These are phyloP conservation scores for Pythium coloratum DNA, from an alignment of 352 stramenopile genomes.

Conservation along the genomic window DNA sequence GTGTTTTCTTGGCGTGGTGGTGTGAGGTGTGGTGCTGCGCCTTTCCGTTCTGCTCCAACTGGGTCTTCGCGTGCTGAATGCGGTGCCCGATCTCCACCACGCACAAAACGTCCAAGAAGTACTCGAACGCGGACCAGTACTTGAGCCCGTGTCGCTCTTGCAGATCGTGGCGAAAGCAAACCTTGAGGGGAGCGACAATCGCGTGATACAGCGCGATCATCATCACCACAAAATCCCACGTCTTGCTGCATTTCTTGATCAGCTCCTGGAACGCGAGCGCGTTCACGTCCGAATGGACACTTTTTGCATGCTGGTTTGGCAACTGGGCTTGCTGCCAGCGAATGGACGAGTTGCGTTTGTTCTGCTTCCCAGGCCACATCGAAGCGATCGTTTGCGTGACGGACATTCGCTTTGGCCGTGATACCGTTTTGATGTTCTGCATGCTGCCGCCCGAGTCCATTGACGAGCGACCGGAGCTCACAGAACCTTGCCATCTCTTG, in stretches of 20 bases:
- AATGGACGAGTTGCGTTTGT: constrained; percentile 19
- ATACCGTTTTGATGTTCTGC: not conserved
- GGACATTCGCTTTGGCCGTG: not conserved
- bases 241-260: constrained; percentile 37
- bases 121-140: constrained; percentile 50
- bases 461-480: not conserved
- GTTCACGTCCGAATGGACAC: constrained; percentile 16
- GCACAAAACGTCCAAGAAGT: constrained; percentile 55
- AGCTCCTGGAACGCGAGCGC: constrained; percentile 41
- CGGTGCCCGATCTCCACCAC: constrained; percentile 45
- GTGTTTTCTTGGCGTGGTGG: constrained; percentile 5
- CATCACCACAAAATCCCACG: constrained; percentile 55
- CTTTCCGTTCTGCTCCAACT: constrained; percentile 12
- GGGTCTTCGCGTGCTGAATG: constrained; percentile 19
- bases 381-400: constrained; percentile 5
- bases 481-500: constrained; percentile 28
- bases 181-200: constrained; percentile 51
- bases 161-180: constrained; percentile 55
- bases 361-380: constrained; percentile 5
- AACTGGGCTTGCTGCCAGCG: constrained; percentile 16
- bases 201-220: constrained; percentile 47
- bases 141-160: constrained; percentile 26
- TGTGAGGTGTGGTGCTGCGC: constrained; percentile 6
- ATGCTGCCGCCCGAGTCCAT: constrained; percentile 1
- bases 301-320: not conserved